phyloP scores from a whole-genome alignment of 257 asterid genomes.

The Ocimum tenuiflorum region DNA sequence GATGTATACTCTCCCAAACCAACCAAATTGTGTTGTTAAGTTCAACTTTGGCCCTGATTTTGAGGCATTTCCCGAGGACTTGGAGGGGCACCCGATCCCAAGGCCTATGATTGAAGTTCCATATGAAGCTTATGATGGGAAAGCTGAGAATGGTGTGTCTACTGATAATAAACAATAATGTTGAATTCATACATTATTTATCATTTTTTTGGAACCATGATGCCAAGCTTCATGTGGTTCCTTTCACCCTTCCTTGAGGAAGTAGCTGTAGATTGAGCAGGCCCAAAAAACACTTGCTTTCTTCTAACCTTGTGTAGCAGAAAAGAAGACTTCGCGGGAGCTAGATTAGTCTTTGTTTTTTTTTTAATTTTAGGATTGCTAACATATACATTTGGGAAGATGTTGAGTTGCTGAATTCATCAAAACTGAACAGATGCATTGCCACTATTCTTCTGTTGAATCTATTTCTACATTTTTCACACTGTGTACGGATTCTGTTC shows the following conservation, averaged over 20 bases:
- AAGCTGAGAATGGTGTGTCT: conserved; percentile 79
- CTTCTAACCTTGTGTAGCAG: too few species aligned
- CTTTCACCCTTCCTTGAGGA: conserved; percentile 9
- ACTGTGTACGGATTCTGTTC: too few species aligned
- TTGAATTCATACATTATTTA: conserved; percentile 4
- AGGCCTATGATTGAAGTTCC: conserved; percentile 87
- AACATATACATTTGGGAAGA: background rate
- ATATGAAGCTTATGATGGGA: conserved; percentile 59
- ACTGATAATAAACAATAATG: conserved; percentile 38
- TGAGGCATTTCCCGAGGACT: conserved; percentile 62
- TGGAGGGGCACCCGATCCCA: conserved; percentile 57
- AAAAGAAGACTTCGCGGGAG: background rate
- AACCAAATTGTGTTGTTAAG: conserved; percentile 71
- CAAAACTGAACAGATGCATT: background rate
- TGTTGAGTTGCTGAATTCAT: background rate
- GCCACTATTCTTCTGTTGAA: background rate
- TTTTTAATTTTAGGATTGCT: background rate
- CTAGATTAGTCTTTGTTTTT: background rate
- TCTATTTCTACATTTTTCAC: too few species aligned
- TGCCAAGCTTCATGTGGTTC: background rate
- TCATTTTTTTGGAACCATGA: background rate
- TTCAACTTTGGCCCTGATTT: conserved; percentile 93
- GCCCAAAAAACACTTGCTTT: background rate
- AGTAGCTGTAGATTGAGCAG: conserved; percentile 8
- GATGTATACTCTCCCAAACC: conserved; percentile 88